These are phyloP conservation scores for Endotrypanum monterogeii DNA, from an alignment of 208 protist species.

Conservation along the genomic window DNA sequence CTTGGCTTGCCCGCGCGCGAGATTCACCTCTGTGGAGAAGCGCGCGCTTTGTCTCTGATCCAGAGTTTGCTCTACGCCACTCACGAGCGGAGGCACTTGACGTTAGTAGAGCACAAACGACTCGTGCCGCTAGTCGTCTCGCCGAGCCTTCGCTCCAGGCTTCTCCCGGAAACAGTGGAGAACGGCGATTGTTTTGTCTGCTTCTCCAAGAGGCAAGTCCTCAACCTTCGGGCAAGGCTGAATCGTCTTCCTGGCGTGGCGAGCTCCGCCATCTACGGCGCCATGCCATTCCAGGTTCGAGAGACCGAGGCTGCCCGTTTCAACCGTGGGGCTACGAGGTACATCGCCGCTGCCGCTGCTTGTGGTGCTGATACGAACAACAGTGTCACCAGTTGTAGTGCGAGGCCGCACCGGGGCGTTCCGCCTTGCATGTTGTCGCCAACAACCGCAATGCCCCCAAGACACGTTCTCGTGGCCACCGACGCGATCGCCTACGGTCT, in stretches of 20 bases:
- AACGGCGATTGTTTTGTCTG: conserved; percentile 91
- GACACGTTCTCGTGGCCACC: conserved; percentile 90
- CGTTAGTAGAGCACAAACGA: conserved; percentile 74
- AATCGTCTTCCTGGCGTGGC: conserved; percentile 44
- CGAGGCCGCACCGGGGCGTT: background rate
- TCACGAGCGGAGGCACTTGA: conserved; percentile 59
- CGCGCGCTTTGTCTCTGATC: conserved; percentile 67
- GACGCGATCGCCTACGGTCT: conserved; percentile 96
- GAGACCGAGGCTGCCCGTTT: conserved; percentile 79
- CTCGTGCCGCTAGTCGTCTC: conserved; percentile 70
- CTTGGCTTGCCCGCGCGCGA: conserved; percentile 90
- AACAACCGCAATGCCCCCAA: conserved; percentile 10
- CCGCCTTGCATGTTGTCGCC: background rate
- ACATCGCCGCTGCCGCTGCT: background rate
- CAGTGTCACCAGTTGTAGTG: background rate
- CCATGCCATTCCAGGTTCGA: conserved; percentile 91
- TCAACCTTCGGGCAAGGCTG: conserved; percentile 53
- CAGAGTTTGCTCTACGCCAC: conserved; percentile 69
- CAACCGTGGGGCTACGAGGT: conserved; percentile 67
- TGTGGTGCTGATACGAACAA: background rate
- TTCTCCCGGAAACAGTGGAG: conserved; percentile 33
- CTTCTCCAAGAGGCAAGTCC: conserved; percentile 80
- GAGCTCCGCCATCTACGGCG: conserved; percentile 91
- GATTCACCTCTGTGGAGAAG: conserved; percentile 93
- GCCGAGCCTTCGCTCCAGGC: conserved; percentile 39